Conservation (phyloP, 1,284 basidiomycete species). For the Cryptococcus amylolentus region DNA sequence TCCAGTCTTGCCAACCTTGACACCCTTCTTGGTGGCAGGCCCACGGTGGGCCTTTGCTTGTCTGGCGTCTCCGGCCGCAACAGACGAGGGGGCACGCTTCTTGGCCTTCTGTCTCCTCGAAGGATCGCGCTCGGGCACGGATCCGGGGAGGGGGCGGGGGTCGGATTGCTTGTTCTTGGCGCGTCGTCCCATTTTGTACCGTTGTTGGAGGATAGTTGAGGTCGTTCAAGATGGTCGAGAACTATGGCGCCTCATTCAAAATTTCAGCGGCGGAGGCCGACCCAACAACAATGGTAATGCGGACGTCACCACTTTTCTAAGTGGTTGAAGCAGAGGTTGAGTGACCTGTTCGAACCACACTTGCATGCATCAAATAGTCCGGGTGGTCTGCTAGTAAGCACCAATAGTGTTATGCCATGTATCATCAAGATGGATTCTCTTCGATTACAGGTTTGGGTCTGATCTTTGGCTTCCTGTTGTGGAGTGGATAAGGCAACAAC, state of each 20-base stretch:
- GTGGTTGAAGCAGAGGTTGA: too few species aligned
- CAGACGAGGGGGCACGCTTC: constrained; percentile 27
- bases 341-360: too few species aligned
- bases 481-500: too few species aligned
- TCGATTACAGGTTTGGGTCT: too few species aligned
- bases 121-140: constrained; percentile 25
- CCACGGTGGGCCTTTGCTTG: constrained; percentile 28
- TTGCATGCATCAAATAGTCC: too few species aligned
- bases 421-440: too few species aligned
- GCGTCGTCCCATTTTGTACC: constrained; percentile 70
- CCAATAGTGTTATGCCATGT: too few species aligned
- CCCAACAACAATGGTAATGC: not conserved
- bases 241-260: not conserved
- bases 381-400: too few species aligned
- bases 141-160: constrained; percentile 60
- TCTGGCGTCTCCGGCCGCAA: constrained; percentile 12
- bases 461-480: too few species aligned
- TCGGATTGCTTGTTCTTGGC: constrained; percentile 84
- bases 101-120: constrained; percentile 27
- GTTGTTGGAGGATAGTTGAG: not conserved
- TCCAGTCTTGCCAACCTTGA: constrained; percentile 1
- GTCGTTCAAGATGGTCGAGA: not conserved
- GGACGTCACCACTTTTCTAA: not conserved
- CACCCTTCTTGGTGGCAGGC: constrained; percentile 14
- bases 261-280: not conserved